Base-by-base conservation (phyloP, 1,284 basidiomycete genomes). In the Anthracocystis walkeri region DNA sequence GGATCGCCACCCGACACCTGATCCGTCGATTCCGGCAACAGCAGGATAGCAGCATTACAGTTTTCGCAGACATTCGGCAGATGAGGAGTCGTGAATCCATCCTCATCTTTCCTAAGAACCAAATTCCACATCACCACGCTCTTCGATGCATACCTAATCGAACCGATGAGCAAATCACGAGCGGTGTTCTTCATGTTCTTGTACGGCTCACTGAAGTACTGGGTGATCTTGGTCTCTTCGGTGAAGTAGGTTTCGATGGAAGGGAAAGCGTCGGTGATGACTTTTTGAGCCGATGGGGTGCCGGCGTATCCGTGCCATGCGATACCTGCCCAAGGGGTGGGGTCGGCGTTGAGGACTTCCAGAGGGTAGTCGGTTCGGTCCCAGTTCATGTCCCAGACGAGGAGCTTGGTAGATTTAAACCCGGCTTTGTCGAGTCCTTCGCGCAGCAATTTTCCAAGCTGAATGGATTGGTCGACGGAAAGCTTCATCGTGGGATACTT, bases 301-400 rank as follows among this genome's bases (percentile, higher is more conserved):
- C 77, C 79, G 4, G 66, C 69, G 41, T 81, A 81, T 27, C 79
- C 78, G 51, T 81, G 79, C 76, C 78, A 81, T 4, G 79, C 76
- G n/a, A 74, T 59, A 21, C 62, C 70, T 20, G 35, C 35, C 62
- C 65, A 81, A 3, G 53, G 41, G 2, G 46, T 21, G 1, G 66
- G 53, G 27, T 68, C 57, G 14, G 65, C 61, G n/a, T 78, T 29
- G 58, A 80, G 77, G 8, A 75, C 69, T 6, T 58, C 14, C 4
- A 74, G 45, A 18, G 71, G 45, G 31, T 74, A 74, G 7, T 45
- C 55, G 7, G 58, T 51, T 42, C 66, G 52, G 54, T 78, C 76
- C 79, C 79, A 81, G 57, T 81, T 81, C 29, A 55, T 51, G 51
- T 81, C 79, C 50, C 52, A 73, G 0, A 64, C 57, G 33, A 79